These are phyloP conservation scores for Dothistroma septosporum DNA, from an alignment of 2,329 filamentous ascomycete genomes.

Conservation along the genomic window DNA sequence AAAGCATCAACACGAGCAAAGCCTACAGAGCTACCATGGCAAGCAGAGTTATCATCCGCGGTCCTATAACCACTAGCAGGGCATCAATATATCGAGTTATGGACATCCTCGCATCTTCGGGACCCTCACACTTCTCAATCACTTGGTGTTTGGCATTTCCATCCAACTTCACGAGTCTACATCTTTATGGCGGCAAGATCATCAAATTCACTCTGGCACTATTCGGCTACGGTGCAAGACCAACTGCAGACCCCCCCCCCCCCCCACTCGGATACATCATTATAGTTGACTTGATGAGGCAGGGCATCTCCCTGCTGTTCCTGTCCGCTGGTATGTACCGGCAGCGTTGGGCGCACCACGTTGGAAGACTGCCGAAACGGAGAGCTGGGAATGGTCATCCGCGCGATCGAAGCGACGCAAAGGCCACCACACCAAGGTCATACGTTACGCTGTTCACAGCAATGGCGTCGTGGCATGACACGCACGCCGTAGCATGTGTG, in stretches of 20 bases:
- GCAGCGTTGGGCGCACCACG: not conserved
- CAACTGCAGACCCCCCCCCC: not conserved
- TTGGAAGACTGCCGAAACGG: not conserved
- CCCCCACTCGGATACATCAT: not conserved
- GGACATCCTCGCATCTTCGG: not conserved
- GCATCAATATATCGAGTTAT: not conserved
- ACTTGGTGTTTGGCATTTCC: not conserved
- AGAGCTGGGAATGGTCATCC: not conserved
- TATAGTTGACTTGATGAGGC: not conserved
- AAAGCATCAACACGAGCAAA: not conserved
- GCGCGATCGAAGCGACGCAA: not conserved
- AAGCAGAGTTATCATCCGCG: not conserved
- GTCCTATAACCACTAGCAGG: not conserved
- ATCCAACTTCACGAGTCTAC: not conserved
- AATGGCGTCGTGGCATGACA: too few relatives aligned
- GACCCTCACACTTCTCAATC: not conserved
- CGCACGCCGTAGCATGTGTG: too few relatives aligned
- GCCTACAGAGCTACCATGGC: not conserved
- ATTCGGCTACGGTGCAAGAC: not conserved
- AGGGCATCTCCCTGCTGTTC: not conserved
- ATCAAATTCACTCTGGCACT: not conserved
- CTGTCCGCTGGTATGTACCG: not conserved
- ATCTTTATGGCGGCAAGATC: not conserved
- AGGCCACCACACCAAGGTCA: not conserved
- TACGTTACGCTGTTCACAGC: not conserved